Conservation (phyloP, 129 eudicot species). For the Flaveria brownii region DNA sequence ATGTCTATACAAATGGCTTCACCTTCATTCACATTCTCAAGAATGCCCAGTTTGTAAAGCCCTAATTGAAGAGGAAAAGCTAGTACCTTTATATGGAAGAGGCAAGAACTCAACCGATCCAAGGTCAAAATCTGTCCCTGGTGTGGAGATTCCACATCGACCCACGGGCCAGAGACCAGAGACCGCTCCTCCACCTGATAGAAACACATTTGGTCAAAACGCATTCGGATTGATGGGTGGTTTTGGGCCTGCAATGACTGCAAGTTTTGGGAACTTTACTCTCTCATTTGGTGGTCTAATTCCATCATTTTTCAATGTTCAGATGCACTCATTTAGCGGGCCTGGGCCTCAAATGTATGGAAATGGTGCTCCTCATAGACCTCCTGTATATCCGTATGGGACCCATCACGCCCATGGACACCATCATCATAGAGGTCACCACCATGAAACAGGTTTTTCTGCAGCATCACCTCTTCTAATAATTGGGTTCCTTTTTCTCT, state of each 20-base stretch:
- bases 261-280: constrained; percentile 79
- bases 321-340: constrained; percentile 61
- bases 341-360: constrained; percentile 52
- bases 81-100: constrained; percentile 79
- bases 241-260: constrained; percentile 61
- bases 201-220: constrained; percentile 56
- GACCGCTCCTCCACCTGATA: constrained; percentile 75
- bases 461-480: constrained; percentile 52
- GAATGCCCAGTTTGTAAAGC: constrained; percentile 93
- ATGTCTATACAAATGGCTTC: constrained; percentile 85
- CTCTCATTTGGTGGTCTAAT: constrained; percentile 70
- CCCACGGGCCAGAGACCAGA: constrained; percentile 85
- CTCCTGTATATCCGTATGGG: constrained; percentile 36
- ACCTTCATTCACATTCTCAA: constrained; percentile 66
- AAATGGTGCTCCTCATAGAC: constrained; percentile 42
- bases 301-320: constrained; percentile 70
- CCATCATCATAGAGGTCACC: constrained; percentile 46
- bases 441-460: constrained; percentile 52
- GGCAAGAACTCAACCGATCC: constrained; percentile 82
- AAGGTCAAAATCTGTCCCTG: constrained; percentile 67
- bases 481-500: constrained; percentile 52
- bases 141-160: constrained; percentile 70
- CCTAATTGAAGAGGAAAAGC: constrained; percentile 58
- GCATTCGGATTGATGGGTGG: constrained; percentile 82
- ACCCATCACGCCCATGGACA: constrained; percentile 54